Percentiles rank a stretch among this genome's conserved stretches.
Evolutionary conservation across 768 basidiomycete species (phyloP).

Genomic region (Rhodotorula kratochvilovae): DNA sequence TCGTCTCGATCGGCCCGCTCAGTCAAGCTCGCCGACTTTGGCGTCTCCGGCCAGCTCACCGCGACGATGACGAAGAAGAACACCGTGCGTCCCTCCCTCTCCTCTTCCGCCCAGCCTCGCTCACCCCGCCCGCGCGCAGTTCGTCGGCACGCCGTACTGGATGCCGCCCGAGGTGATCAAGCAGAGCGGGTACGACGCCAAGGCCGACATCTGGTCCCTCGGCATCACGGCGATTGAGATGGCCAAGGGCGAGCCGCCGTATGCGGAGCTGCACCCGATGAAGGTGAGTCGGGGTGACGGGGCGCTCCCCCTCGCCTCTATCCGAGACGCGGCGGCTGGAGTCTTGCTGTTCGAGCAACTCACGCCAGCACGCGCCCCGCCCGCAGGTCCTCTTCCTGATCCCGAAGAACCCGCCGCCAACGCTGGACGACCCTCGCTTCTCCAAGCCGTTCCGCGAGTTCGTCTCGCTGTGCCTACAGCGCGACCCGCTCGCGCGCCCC

Average conservation of each 20-base stretch:
- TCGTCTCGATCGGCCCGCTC: not conserved
- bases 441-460: constrained; percentile 92
- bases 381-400: constrained; percentile 92
- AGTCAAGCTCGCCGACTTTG: constrained; percentile 97
- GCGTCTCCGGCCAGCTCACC: constrained; percentile 93
- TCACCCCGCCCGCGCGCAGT: not conserved
- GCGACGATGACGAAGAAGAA: constrained; percentile 94
- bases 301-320: too few species aligned
- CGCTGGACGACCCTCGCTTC: constrained; percentile 74
- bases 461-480: constrained; percentile 82
- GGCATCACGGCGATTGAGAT: constrained; percentile 97
- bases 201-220: constrained; percentile 97
- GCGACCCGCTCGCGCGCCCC: constrained; percentile 85
- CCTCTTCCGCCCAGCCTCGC: not conserved
- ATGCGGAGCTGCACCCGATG: constrained; percentile 98
- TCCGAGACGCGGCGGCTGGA: too few species aligned
- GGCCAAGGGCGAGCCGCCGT: constrained; percentile 95
- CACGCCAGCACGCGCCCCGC: too few species aligned
- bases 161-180: constrained; percentile 99
- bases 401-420: constrained; percentile 92
- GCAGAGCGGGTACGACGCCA: constrained; percentile 97
- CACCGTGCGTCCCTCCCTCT: constrained; percentile 63
- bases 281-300: constrained; percentile 68
- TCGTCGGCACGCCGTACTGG: constrained; percentile 75
- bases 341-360: too few species aligned